Evolutionary conservation across 1,139 yeast species (phyloP), one percentile per base, ranked within the genome.

Genomic region (Pichia sp.): DNA sequence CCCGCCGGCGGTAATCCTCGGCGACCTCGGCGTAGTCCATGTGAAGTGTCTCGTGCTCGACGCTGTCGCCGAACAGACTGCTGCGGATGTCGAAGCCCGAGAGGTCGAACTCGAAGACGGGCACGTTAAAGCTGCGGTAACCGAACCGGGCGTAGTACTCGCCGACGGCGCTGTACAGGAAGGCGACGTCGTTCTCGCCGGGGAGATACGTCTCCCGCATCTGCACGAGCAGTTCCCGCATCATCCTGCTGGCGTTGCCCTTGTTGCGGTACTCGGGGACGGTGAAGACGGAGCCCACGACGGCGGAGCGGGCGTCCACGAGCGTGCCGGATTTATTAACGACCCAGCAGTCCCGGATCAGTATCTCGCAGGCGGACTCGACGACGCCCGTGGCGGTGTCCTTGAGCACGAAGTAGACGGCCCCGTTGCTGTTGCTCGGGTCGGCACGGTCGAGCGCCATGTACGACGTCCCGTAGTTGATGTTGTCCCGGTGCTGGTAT

Each of bases 101-200:
- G 2, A 44, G 41, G 42, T 39, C 30, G 28, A 55, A 21, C 22
- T 44, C 40, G 28, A 49, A 48, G n/a, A 58, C 41, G 4, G 63
- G 61, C 16, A 56, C 57, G 44, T 53, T 55, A 25, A 50, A 43
- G 41, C 59, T 54, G 21, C 51, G 46, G 50, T 53, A 65, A 2
- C 68, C 67, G 43, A 64, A 65, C 46, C 56, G 70, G 2, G 72
- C 66, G 57, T 66, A 66, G 31, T 72, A 74, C 41, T 68, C 68
- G 37, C 69, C 67, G 18, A 73, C 63, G 53, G 71, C 68, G 50
- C 72, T 67, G 62, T 70, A 72, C 49, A 72, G 57, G 8, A 65
- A 59, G 50, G 71, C 54, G 25, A 70, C 62, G 46, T 68, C 70
- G 30, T 49, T 37, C 12, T 57, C 41, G 3, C 58, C 60, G 1